Evolutionary conservation across 2,329 filamentous ascomycete genomes (phyloP).

Genomic region (Sclerotinia minor): DNA sequence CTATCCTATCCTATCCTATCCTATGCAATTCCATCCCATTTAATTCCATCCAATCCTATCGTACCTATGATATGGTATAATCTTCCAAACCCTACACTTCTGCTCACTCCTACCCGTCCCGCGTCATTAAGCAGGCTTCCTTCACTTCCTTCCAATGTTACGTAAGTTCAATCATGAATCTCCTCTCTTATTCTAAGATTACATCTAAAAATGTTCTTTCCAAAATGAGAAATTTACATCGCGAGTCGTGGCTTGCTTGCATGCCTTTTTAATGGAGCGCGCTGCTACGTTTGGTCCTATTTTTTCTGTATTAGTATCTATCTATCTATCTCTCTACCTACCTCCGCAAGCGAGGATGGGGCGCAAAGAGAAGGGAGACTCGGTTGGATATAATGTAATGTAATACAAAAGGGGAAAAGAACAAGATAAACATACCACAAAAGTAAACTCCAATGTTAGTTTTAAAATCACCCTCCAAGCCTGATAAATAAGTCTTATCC

Average conservation of each 20-base stretch:
- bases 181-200: too few species aligned
- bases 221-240: constrained; percentile 96
- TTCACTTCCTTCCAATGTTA: too few species aligned
- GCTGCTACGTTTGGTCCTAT: constrained; percentile 53
- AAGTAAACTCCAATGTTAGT: constrained; percentile 97
- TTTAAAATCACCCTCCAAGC: constrained; percentile 71
- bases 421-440: constrained; percentile 69
- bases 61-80: too few species aligned
- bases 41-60: neutral
- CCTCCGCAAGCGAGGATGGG: neutral
- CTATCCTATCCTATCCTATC: neutral
- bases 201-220: constrained; percentile 82
- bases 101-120: neutral
- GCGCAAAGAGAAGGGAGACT: constrained; percentile 37
- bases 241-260: constrained; percentile 67
- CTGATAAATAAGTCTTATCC: constrained; percentile 80
- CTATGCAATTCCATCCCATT: neutral
- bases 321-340: neutral
- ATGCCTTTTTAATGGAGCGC: constrained; percentile 80
- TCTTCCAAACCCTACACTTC: neutral
- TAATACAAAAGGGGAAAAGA: too few species aligned
- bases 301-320: constrained; percentile 27
- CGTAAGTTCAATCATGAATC: too few species aligned
- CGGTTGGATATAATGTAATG: too few species aligned
- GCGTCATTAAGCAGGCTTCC: too few species aligned